Conservation (phyloP, 371 early-diverging fungal species). For the Gilbertella persicaria region DNA sequence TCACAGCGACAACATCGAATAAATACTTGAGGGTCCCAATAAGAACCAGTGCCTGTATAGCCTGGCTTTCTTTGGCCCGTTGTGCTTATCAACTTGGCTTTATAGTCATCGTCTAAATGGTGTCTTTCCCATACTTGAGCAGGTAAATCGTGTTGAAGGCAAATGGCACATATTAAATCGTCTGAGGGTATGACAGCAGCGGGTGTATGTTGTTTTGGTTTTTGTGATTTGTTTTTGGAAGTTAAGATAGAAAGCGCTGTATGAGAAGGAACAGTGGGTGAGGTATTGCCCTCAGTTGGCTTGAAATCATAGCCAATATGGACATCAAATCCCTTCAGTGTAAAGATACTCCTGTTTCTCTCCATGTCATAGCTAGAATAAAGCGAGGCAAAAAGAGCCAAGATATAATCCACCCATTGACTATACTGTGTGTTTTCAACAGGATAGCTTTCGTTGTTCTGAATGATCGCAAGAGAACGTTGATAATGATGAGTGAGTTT, state of each 20-base stretch:
- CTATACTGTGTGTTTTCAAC: not conserved
- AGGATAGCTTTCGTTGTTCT: not conserved
- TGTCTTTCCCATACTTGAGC: slow-evolving; percentile 5
- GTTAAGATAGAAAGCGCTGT: not conserved
- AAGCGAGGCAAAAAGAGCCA: not conserved
- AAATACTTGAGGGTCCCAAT: slow-evolving; percentile 33
- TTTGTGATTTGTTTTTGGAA: slow-evolving; percentile 37
- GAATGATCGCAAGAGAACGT: not conserved
- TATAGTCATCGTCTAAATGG: slow-evolving; percentile 8
- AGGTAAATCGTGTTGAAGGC: slow-evolving; percentile 16
- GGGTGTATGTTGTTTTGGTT: slow-evolving; percentile 23
- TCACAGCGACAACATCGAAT: slow-evolving; percentile 21
- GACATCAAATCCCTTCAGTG: not conserved
- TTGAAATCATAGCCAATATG: not conserved
- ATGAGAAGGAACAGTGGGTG: not conserved
- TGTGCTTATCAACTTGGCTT: slow-evolving; percentile 12
- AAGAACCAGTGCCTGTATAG: slow-evolving; percentile 13
- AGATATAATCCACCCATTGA: not conserved
- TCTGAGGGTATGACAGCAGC: slow-evolving; percentile 4
- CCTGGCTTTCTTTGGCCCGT: slow-evolving; percentile 12
- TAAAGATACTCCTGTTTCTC: not conserved
- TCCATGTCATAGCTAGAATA: slow-evolving; percentile 1
- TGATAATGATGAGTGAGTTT: not conserved
- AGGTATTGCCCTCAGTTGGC: no score
- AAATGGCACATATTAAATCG: slow-evolving; percentile 16